Percentiles rank a stretch among this genome's conserved stretches.
phyloP scores from a whole-genome alignment of 2,329 filamentous ascomycete genomes.

The Didymella glomerata region DNA sequence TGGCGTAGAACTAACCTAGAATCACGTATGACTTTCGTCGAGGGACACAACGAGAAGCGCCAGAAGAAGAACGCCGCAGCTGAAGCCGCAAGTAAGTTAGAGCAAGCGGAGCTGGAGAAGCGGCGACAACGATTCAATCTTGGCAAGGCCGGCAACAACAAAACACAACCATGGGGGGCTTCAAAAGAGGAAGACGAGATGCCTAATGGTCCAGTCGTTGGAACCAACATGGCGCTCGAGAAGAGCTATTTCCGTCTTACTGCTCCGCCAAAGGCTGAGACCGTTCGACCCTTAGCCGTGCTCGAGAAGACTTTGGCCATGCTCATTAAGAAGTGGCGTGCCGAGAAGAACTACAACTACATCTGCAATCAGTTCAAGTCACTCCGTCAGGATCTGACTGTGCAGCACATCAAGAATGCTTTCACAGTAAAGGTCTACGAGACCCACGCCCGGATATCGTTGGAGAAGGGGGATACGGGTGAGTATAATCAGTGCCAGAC shows the following conservation, averaged over 20 bases:
- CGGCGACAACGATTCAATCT: conserved; percentile 86
- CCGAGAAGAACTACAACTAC: conserved; percentile 93
- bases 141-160: conserved; percentile 61
- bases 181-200: conserved; percentile 59
- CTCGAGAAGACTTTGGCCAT: conserved; percentile 85
- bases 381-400: conserved; percentile 94
- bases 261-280: conserved; percentile 84
- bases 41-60: conserved; percentile 57
- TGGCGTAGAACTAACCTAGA: conserved; percentile 79
- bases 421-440: conserved; percentile 98
- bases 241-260: conserved; percentile 96
- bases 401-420: conserved; percentile 95
- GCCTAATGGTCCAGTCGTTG: conserved; percentile 76
- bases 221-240: conserved; percentile 83
- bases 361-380: conserved; percentile 99
- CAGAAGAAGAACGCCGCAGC: conserved; percentile 57
- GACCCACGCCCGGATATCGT: conserved; percentile 93
- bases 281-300: conserved; percentile 83
- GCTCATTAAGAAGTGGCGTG: conserved; percentile 92
- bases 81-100: conserved; percentile 82
- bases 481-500: conserved; percentile 99
- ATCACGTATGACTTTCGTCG: conserved; percentile 75
- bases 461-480: conserved; percentile 99
- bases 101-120: conserved; percentile 84
- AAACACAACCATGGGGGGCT: conserved; percentile 60